Base-by-base conservation (phyloP, 148 eudicot species). In the Dysphania ambrosioides region DNA sequence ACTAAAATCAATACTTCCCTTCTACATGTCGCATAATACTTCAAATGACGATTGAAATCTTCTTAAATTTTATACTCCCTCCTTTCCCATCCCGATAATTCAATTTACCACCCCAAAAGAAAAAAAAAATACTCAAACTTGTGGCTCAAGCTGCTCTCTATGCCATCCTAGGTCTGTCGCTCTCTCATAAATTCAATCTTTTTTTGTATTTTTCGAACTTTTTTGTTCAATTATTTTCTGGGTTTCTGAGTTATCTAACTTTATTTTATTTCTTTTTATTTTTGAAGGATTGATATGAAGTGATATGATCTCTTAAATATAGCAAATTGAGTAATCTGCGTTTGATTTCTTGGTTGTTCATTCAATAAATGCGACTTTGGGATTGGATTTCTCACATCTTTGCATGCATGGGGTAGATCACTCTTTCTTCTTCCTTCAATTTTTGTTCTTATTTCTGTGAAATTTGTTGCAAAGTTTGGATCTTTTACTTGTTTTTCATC, bases 321-420 rank as follows among this genome's bases (percentile, higher is more conserved):
- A 75, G 78, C 75, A 75, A 38, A 69, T 74, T 40, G 15, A 8
- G 70, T 19, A 62, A 13, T 47, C 58, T 79, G 82, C 70, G 71
- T 74, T 38, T 79, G 59, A 79, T 53, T 75, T 16, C 24, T 40
- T 70, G 59, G 42, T 69, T 29, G 58, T 70, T 61, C 27, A 67
- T 40, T 13, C 64, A 63, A 38, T 27, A 40, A 27, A 36, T 69
- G 77, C 78, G 34, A 60, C 69, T 75, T 53, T 71, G 55, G 74
- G 38, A 61, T 80, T 82, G 84, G 88, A 73, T 80, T 79, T 83
- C 82, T 81, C 76, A 68, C 61, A 57, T 83, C 66, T 62, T 82
- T 79, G 86, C 87, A 75, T 88, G 91, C 81, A 88, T 85, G 88
- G 91, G 91, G 91, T 88, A 72, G 81, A 88, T 82, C 71, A 34